These are phyloP conservation scores for Ramaria sp. DNA, from an alignment of 768 basidiomycete genomes.

Conservation along the genomic window DNA sequence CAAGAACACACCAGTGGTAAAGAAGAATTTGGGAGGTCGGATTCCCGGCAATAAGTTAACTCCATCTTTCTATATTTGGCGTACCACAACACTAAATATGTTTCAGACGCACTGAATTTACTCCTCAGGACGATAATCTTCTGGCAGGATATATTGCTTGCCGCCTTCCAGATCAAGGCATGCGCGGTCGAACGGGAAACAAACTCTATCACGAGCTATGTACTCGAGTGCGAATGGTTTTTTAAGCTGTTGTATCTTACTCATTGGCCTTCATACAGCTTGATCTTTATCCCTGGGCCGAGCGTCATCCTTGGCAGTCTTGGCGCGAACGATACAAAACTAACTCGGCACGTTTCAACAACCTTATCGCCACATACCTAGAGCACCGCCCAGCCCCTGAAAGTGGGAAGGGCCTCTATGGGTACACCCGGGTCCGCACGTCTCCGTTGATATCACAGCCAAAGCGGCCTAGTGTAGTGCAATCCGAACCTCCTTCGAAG, in stretches of 20 bases:
- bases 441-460: slow-evolving; percentile 28
- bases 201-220: slow-evolving; percentile 73
- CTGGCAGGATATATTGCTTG: slow-evolving; percentile 71
- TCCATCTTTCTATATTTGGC: slow-evolving; percentile 5
- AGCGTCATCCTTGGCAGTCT: slow-evolving; percentile 80
- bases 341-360: slow-evolving; percentile 57
- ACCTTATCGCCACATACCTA: slow-evolving; percentile 52
- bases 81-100: not conserved
- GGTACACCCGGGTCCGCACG: slow-evolving; percentile 45
- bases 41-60: slow-evolving; percentile 72
- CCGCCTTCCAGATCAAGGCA: slow-evolving; percentile 77
- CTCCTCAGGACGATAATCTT: slow-evolving; percentile 63
- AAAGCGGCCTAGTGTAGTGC: slow-evolving; percentile 41
- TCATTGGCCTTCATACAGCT: not conserved
- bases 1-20: slow-evolving; percentile 63
- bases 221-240: slow-evolving; percentile 41
- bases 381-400: slow-evolving; percentile 55
- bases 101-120: slow-evolving; percentile 64
- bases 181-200: slow-evolving; percentile 73
- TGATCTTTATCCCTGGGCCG: slow-evolving; percentile 53
- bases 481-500: not conserved
- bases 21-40: slow-evolving; percentile 76
- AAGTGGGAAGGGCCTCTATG: slow-evolving; percentile 67
- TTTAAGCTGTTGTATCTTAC: not conserved
- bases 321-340: slow-evolving; percentile 89